Evolutionary conservation across 257 asterid genomes (phyloP).

Genomic region (Orobanche coerulescens): DNA sequence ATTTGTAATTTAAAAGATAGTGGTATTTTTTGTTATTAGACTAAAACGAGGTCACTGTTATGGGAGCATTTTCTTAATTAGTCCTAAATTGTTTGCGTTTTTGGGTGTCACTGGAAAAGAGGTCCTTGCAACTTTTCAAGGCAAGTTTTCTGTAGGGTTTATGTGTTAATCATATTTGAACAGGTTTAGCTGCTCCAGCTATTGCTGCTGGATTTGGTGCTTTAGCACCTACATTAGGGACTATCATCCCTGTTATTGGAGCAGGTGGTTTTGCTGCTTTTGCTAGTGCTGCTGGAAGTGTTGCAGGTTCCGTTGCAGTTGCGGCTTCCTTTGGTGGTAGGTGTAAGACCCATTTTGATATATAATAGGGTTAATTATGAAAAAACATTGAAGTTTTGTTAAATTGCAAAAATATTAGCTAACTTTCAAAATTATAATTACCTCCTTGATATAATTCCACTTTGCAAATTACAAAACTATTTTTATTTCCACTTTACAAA

Average conservation of each 20-base stretch:
- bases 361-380: too few species aligned
- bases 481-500: too few species aligned
- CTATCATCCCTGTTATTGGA: constrained; percentile 86
- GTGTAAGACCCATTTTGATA: constrained; percentile 20
- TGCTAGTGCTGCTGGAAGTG: constrained; percentile 96
- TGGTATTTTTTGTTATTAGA: background rate
- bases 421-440: background rate
- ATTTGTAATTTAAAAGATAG: background rate
- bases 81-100: background rate
- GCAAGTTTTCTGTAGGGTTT: background rate
- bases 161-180: constrained; percentile 1
- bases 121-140: background rate
- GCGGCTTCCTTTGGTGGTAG: constrained; percentile 98
- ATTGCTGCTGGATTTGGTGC: constrained; percentile 95
- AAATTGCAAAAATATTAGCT: background rate
- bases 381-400: background rate
- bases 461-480: background rate
- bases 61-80: background rate
- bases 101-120: background rate
- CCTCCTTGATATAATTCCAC: background rate
- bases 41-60: too few species aligned
- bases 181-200: constrained; percentile 98
- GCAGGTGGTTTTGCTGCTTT: constrained; percentile 91
- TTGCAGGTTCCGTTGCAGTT: constrained; percentile 96
- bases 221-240: constrained; percentile 88